Conservation (phyloP, 306 rosid genomes). For the Gleditsia sinensis region DNA sequence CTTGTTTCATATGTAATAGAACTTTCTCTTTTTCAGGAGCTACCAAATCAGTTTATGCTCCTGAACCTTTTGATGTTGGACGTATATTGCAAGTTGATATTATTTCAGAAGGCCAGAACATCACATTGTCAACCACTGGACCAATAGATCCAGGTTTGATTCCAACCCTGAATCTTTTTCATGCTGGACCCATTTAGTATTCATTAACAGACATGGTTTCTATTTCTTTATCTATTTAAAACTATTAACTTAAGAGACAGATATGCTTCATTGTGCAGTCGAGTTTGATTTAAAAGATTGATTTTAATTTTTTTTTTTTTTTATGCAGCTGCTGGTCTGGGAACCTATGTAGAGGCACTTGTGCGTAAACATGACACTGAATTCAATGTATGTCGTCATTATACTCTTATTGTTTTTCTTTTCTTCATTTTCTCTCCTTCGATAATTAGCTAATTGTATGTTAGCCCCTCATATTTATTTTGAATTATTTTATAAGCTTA, state of each 20-base stretch:
- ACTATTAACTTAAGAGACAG: background rate
- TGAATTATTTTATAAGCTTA: slow-evolving; percentile 5
- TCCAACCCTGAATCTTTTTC: slow-evolving; percentile 15
- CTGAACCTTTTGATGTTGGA: slow-evolving; percentile 91
- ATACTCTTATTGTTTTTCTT: slow-evolving; percentile 12
- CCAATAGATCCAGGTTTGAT: slow-evolving; percentile 82
- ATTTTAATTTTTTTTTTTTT: slow-evolving; percentile 31
- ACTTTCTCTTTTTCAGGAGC: slow-evolving; percentile 65
- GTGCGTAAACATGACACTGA: slow-evolving; percentile 83
- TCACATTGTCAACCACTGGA: slow-evolving; percentile 71
- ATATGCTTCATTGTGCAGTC: background rate
- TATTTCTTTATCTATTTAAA: background rate
- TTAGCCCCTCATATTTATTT: background rate
- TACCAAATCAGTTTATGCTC: slow-evolving; percentile 77
- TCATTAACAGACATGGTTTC: slow-evolving; percentile 13
- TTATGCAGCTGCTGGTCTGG: slow-evolving; percentile 90
- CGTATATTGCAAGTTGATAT: slow-evolving; percentile 70
- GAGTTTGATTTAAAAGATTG: background rate
- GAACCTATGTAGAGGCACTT: slow-evolving; percentile 92
- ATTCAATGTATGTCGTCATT: slow-evolving; percentile 65
- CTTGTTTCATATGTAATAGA: slow-evolving; percentile 3
- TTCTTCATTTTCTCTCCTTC: background rate
- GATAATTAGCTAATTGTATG: background rate
- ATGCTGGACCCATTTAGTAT: slow-evolving; percentile 17
- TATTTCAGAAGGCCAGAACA: slow-evolving; percentile 41